These are phyloP conservation scores for Aspergillus sp. DNA, from an alignment of 2,329 filamentous ascomycete genomes.

Conservation along the genomic window DNA sequence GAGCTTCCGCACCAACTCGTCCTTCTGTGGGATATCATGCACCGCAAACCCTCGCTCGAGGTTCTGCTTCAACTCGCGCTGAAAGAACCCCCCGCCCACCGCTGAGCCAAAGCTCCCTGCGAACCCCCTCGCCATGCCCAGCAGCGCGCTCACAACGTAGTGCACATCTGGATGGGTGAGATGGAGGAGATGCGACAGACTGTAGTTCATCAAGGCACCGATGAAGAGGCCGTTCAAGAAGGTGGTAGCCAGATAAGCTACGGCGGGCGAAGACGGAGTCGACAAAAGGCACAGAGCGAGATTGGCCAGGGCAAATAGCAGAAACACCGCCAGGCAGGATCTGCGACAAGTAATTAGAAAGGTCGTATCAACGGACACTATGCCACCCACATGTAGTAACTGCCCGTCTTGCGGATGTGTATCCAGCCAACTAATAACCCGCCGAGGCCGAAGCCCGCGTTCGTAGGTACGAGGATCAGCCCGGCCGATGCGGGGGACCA, in stretches of 20 bases:
- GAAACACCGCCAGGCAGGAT: constrained; percentile 58
- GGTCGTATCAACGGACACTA: neutral
- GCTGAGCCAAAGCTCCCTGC: constrained; percentile 77
- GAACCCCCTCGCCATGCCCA: constrained; percentile 78
- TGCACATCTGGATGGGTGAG: constrained; percentile 65
- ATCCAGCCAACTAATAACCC: constrained; percentile 71
- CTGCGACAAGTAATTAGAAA: constrained; percentile 23
- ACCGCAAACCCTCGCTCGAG: constrained; percentile 59
- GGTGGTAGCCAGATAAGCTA: constrained; percentile 58
- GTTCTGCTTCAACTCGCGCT: constrained; percentile 55
- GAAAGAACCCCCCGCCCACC: constrained; percentile 74
- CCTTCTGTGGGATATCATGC: constrained; percentile 35
- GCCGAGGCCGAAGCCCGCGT: constrained; percentile 72
- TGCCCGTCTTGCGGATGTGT: constrained; percentile 69
- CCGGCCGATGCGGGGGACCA: constrained; percentile 69
- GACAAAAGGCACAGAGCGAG: constrained; percentile 57
- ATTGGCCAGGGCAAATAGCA: constrained; percentile 61
- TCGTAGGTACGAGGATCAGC: constrained; percentile 75
- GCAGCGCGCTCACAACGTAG: constrained; percentile 71
- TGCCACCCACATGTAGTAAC: constrained; percentile 62
- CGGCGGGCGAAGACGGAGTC: constrained; percentile 50
- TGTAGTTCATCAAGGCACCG: constrained; percentile 75
- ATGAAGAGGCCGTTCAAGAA: constrained; percentile 71
- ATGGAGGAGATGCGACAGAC: constrained; percentile 74
- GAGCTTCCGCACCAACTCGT: constrained; percentile 52